phyloP scores from a whole-genome alignment of 2,329 filamentous ascomycete genomes.

The Pestalotiopsis sp. region DNA sequence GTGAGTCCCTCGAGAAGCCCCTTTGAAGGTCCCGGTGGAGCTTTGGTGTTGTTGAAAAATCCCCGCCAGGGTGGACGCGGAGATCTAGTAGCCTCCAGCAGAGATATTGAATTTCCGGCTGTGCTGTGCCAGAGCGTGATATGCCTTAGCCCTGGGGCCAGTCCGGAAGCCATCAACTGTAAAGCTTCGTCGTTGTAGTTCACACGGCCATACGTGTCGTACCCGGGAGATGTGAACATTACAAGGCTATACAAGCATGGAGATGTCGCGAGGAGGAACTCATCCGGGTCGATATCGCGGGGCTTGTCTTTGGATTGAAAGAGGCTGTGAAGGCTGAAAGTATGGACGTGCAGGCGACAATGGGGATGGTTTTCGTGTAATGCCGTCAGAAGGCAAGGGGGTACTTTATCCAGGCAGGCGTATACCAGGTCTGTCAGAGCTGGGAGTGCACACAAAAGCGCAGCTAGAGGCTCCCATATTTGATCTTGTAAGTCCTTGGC shows the following conservation, averaged over 20 bases:
- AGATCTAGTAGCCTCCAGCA: background rate
- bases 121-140: background rate
- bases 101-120: background rate
- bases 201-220: background rate
- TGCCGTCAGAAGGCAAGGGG: background rate
- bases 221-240: background rate
- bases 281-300: background rate
- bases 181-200: conserved; percentile 4
- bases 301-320: background rate
- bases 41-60: background rate
- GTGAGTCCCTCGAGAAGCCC: background rate
- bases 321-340: background rate
- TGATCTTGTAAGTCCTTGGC: background rate
- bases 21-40: background rate
- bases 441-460: background rate
- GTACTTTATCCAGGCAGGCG: background rate
- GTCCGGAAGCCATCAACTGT: background rate
- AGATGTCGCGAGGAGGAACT: background rate
- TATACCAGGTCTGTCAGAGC: background rate
- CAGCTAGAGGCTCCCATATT: background rate
- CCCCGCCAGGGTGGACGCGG: background rate
- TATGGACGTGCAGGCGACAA: background rate
- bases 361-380: background rate
- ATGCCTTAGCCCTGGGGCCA: background rate
- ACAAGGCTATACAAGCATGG: background rate